Evolutionary conservation across 805 yeast genomes (phyloP), one percentile per base, ranked within the genome.

Genomic region (Hanseniaspora guilliermondii): DNA sequence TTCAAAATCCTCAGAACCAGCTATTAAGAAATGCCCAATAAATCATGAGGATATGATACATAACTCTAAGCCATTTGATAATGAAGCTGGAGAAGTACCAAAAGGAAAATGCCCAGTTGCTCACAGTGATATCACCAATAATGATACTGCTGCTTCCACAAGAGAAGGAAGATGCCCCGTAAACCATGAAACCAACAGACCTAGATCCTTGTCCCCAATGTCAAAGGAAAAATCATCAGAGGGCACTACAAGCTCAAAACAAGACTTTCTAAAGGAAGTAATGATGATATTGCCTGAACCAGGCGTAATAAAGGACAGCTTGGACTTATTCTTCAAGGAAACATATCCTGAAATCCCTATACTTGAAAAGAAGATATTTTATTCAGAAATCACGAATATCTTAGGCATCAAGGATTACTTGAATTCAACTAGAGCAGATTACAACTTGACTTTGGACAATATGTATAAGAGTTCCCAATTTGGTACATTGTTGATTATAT

Each of bases 341-440:
- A 66, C 83, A 5, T 84, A 84, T 62, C 76, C 85, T 14, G 80
- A 76, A 55, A 70, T 83, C 60, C 89, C 93, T 2, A 79, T 76
- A 58, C 66, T 83, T 35, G 87, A 83, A 64, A 87, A 83, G 53
- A 62, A 58, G 52, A 62, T 68, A 60, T 52, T 69, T 70, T 65
- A 63, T 52, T 56, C 58, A 32, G 69, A 65, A 56, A 61, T 64
- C 30, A 60, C 57, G 49, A 64, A 63, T 50, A 67, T 67, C 35
- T 17, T 52, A 8, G 37, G 35, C 6, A 55, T 65, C 39, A 16
- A 38, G 5, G 39, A 40, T 7, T 49, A 40, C 12, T 25, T 49
- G 6, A 37, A 53, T 21, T 53, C 45, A 16, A 52, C 64, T 0
- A 58, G 60, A 19, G 68, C 65, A 25, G 71, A 70, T 48, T 56